phyloP scores from a whole-genome alignment of 306 rosid genomes.

The Coriaria nepalensis region DNA sequence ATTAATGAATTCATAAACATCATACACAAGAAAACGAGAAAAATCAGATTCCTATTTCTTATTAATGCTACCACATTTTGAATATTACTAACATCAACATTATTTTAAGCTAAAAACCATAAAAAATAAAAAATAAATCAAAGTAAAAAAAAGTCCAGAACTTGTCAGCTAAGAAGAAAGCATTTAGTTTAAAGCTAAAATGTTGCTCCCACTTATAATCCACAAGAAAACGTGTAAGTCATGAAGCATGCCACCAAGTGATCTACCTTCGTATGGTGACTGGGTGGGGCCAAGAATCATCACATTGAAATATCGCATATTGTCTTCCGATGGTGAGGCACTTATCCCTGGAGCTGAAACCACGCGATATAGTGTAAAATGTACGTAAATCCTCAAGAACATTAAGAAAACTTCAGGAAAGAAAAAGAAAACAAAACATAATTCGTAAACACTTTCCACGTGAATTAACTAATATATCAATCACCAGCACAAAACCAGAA shows the following conservation, averaged over 20 bases:
- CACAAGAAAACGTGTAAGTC: not conserved
- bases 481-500: not conserved
- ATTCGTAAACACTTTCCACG: too few species aligned
- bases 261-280: constrained; percentile 88
- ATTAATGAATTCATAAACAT: not conserved
- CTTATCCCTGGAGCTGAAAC: constrained; percentile 91
- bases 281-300: constrained; percentile 98
- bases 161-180: too few species aligned
- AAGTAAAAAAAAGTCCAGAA: too few species aligned
- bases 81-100: too few species aligned
- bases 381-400: constrained; percentile 4
- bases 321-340: constrained; percentile 94
- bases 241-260: not conserved
- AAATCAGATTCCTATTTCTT: not conserved
- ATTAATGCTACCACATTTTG: too few species aligned
- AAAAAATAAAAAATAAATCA: too few species aligned
- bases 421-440: too few species aligned
- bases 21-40: not conserved
- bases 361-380: constrained; percentile 19
- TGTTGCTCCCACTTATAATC: not conserved
- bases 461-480: not conserved
- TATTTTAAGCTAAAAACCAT: too few species aligned
- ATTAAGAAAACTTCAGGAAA: too few species aligned
- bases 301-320: constrained; percentile 94
- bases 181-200: not conserved